Evolutionary conservation across 768 basidiomycete genomes (phyloP).

Genomic region (Boletales sp.): DNA sequence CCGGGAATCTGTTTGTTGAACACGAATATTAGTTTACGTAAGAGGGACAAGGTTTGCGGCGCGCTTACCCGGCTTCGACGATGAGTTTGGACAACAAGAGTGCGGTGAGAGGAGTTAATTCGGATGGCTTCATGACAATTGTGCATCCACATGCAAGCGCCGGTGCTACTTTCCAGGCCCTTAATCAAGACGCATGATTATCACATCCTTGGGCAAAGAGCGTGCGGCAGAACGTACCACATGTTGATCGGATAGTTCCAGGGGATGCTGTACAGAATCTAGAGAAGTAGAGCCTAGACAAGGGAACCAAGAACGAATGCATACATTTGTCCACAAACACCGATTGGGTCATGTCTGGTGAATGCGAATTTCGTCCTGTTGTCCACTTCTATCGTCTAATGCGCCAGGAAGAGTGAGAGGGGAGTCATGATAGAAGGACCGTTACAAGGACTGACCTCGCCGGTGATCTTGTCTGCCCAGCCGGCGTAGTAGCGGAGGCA

Average conservation of each 20-base stretch:
- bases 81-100: constrained; percentile 78
- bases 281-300: constrained; percentile 2
- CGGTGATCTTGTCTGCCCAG: constrained; percentile 92
- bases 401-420: constrained; percentile 4
- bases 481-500: constrained; percentile 92
- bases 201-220: background rate
- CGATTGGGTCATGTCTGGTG: constrained; percentile 86
- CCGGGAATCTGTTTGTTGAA: constrained; percentile 63
- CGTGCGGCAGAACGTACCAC: constrained; percentile 47
- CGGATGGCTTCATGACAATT: constrained; percentile 93
- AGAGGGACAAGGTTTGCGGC: constrained; percentile 4
- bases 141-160: constrained; percentile 90
- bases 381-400: constrained; percentile 74
- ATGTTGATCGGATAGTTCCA: constrained; percentile 93
- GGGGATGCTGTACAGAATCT: constrained; percentile 55
- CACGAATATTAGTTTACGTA: constrained; percentile 12
- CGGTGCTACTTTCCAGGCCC: constrained; percentile 91
- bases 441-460: constrained; percentile 53
- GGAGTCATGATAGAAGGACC: background rate
- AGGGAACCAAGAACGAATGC: constrained; percentile 14
- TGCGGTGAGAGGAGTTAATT: constrained; percentile 80
- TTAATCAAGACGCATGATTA: constrained; percentile 21
- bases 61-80: constrained; percentile 73
- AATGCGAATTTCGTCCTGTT: constrained; percentile 79
- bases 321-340: constrained; percentile 93